Conservation (phyloP, 768 basidiomycete species). For the Coprinopsis strossmayeri region DNA sequence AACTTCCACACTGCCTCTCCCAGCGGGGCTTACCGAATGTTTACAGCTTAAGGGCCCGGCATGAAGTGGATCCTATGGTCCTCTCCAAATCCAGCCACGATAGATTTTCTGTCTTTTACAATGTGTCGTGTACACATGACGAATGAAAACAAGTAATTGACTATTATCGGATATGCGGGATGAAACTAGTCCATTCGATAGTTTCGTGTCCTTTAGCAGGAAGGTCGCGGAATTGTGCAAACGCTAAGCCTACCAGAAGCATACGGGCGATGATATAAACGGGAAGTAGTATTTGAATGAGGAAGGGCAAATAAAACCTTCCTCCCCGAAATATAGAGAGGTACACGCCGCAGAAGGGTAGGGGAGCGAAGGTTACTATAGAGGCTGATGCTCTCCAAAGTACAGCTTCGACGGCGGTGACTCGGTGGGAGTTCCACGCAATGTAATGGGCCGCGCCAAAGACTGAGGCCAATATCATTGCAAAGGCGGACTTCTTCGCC, state of each 20-base stretch:
- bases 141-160: no score
- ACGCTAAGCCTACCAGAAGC: not conserved
- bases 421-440: not conserved
- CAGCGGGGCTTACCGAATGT: no score
- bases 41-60: no score
- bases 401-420: not conserved
- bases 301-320: not conserved
- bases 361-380: not conserved
- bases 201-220: not conserved
- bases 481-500: no score
- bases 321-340: not conserved
- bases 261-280: not conserved
- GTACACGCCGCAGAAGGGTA: not conserved
- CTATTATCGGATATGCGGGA: not conserved
- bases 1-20: no score
- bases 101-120: no score
- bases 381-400: not conserved
- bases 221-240: not conserved
- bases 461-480: conserved; percentile 7
- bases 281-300: not conserved
- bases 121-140: no score
- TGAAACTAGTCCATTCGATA: not conserved
- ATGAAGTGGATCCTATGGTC: no score
- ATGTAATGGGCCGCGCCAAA: conserved; percentile 19
- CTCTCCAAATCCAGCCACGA: no score